These are phyloP conservation scores for Panicum miliaceum DNA, from an alignment of 176 grass and related monocot species.

Conservation along the genomic window DNA sequence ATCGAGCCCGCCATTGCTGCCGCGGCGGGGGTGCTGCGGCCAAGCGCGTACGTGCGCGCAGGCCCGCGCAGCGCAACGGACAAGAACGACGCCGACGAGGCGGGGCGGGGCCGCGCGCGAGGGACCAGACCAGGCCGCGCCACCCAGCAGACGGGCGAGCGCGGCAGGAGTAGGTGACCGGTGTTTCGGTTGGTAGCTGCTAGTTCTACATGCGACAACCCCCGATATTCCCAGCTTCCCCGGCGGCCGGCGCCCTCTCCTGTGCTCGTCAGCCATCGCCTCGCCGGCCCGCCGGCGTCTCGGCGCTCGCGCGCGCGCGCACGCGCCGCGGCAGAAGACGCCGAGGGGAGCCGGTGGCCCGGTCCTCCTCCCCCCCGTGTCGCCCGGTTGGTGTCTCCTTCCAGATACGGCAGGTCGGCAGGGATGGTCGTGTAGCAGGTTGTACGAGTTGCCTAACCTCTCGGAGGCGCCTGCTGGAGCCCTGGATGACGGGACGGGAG, in stretches of 20 bases:
- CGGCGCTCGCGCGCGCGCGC: neutral
- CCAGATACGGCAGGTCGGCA: neutral
- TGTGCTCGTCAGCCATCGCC: neutral
- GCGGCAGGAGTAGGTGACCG: slow-evolving; percentile 12
- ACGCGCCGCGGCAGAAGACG: slow-evolving; percentile 5
- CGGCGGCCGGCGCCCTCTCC: neutral
- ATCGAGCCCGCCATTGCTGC: neutral
- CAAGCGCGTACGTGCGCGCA: slow-evolving; percentile 45
- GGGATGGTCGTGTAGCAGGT: neutral
- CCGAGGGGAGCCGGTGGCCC: slow-evolving; percentile 6
- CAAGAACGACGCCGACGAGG: neutral
- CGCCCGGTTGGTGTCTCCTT: neutral
- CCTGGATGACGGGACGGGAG: neutral
- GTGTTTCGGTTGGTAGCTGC: slow-evolving; percentile 22
- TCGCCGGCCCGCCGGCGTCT: neutral
- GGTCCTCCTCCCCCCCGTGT: neutral
- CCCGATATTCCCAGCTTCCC: neutral
- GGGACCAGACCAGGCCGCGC: neutral
- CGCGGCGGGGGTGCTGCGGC: neutral
- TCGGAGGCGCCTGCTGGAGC: neutral
- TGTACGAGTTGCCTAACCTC: neutral
- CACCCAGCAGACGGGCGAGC: neutral
- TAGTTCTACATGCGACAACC: neutral
- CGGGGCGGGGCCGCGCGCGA: neutral
- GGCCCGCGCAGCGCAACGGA: slow-evolving; percentile 4